Percentiles rank a stretch among this genome's conserved stretches.
Evolutionary conservation across 2,329 filamentous ascomycete genomes (phyloP).

Genomic region (Xylaria sp.): DNA sequence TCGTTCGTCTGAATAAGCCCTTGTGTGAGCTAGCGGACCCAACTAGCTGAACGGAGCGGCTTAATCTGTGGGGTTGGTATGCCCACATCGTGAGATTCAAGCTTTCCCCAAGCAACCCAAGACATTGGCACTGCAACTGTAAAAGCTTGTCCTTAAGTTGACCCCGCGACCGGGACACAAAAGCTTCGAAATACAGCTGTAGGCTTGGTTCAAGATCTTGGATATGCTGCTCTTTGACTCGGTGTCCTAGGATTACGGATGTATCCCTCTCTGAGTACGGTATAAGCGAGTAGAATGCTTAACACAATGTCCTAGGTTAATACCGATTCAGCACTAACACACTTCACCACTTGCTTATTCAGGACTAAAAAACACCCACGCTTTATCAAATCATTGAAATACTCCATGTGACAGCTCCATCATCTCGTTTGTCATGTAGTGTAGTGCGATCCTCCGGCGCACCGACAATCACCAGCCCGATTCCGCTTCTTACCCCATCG

Average conservation of each 20-base stretch:
- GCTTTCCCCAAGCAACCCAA: constrained; percentile 28
- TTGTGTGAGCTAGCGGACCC: not conserved
- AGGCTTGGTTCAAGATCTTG: too few species aligned
- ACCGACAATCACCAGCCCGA: constrained; percentile 38
- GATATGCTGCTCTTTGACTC: not conserved
- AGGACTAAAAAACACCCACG: not conserved
- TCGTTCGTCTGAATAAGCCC: constrained; percentile 3
- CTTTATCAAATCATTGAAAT: not conserved
- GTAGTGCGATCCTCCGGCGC: constrained; percentile 42
- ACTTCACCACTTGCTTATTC: not conserved
- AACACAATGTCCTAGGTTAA: not conserved
- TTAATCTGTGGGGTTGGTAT: constrained; percentile 17
- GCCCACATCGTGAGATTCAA: constrained; percentile 25
- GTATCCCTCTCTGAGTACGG: not conserved
- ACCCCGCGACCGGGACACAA: not conserved
- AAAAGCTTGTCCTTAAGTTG: constrained; percentile 28
- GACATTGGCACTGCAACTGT: constrained; percentile 22
- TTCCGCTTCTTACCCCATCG: constrained; percentile 58
- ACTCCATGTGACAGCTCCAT: constrained; percentile 25
- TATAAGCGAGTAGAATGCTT: not conserved
- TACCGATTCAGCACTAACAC: not conserved
- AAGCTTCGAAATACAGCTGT: not conserved
- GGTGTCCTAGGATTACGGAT: not conserved
- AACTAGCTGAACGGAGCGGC: constrained; percentile 14
- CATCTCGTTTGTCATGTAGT: constrained; percentile 32